Conservation (phyloP, 2,329 filamentous ascomycete genomes). For the Colletotrichum limetticola region DNA sequence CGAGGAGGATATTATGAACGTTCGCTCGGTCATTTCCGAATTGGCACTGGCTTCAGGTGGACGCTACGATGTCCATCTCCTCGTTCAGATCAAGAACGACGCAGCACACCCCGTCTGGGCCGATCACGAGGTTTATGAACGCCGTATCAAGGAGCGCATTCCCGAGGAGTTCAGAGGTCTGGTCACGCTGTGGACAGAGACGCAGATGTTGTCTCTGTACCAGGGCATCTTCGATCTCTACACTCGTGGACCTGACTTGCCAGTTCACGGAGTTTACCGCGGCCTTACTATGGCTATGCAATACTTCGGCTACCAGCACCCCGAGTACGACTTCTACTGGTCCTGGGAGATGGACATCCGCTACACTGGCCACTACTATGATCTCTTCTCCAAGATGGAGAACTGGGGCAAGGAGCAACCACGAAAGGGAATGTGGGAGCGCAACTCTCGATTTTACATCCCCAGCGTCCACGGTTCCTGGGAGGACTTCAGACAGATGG, state of each 20-base stretch:
- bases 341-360: slow-evolving; percentile 96
- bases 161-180: slow-evolving; percentile 90
- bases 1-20: slow-evolving; percentile 81
- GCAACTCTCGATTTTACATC: slow-evolving; percentile 81
- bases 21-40: slow-evolving; percentile 87
- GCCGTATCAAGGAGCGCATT: slow-evolving; percentile 74
- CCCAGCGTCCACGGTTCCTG: slow-evolving; percentile 80
- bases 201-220: slow-evolving; percentile 92
- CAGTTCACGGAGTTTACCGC: slow-evolving; percentile 92
- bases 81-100: slow-evolving; percentile 86
- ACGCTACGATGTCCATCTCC: slow-evolving; percentile 86
- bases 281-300: slow-evolving; percentile 95
- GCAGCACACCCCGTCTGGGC: slow-evolving; percentile 81
- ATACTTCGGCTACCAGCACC: slow-evolving; percentile 88
- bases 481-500: slow-evolving; percentile 83
- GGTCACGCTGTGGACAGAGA: slow-evolving; percentile 92
- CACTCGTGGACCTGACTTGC: slow-evolving; percentile 71
- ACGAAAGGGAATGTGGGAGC: slow-evolving; percentile 84
- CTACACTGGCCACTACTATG: slow-evolving; percentile 89
- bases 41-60: slow-evolving; percentile 83
- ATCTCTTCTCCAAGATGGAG: slow-evolving; percentile 75
- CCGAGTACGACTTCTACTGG: slow-evolving; percentile 93
- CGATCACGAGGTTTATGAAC: slow-evolving; percentile 74
- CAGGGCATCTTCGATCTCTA: slow-evolving; percentile 86
- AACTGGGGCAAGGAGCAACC: slow-evolving; percentile 79